A percentile compares a stretch with the other conserved stretches of the same genome.
Conservation (phyloP, 169 alveolate genomes). For the Plasmodium blacklocki region DNA sequence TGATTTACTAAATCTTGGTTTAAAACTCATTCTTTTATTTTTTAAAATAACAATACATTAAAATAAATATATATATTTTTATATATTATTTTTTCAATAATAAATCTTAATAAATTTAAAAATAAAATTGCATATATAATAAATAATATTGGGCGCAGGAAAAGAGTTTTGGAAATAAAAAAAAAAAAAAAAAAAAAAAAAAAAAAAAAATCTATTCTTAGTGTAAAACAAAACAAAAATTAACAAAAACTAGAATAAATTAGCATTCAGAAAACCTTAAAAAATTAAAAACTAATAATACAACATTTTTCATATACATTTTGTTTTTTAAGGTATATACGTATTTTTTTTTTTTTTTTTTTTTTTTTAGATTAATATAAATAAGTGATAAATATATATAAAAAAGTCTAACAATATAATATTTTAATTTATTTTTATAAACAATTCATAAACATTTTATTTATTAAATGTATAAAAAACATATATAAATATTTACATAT, state of each 20-base stretch:
- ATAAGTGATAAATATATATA: constrained; percentile 6
- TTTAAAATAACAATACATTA: constrained; percentile 44
- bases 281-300: constrained; percentile 26
- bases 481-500: too few relatives aligned
- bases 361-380: constrained; percentile 16
- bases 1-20: constrained; percentile 75
- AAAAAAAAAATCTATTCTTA: constrained; percentile 8
- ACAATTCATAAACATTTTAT: too few relatives aligned
- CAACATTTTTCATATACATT: constrained; percentile 48
- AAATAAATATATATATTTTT: constrained; percentile 14
- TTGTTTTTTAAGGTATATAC: constrained; percentile 23
- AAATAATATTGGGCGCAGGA: not conserved
- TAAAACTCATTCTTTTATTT: constrained; percentile 77
- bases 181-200: constrained; percentile 16
- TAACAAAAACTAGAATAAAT: constrained; percentile 29
- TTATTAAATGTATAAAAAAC: too few relatives aligned
- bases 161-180: not conserved
- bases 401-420: constrained; percentile 45
- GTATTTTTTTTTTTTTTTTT: constrained; percentile 8
- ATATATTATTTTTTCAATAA: constrained; percentile 20
- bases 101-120: constrained; percentile 33
- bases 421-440: constrained; percentile 8
- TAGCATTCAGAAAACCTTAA: constrained; percentile 18
- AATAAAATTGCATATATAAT: constrained; percentile 10
- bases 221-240: constrained; percentile 58